These are phyloP conservation scores for Friedmanniomyces endolithicus DNA, from an alignment of 495 filamentous ascomycete species.

Conservation along the genomic window DNA sequence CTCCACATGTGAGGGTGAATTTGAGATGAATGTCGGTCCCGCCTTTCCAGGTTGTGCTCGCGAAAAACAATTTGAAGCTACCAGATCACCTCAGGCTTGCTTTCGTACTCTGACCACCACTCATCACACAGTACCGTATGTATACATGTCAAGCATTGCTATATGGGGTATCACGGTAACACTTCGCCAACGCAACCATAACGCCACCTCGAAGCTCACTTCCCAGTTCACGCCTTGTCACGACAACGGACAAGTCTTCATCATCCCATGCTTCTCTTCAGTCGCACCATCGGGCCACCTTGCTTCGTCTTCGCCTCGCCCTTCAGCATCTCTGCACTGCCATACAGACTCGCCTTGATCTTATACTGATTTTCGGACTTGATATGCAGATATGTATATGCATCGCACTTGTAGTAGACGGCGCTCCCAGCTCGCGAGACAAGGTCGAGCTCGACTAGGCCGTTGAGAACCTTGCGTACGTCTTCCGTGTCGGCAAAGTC, in stretches of 20 bases:
- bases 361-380: constrained; percentile 53
- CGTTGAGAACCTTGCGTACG: constrained; percentile 50
- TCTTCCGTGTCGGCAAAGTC: constrained; percentile 59
- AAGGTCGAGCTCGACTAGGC: constrained; percentile 47
- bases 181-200: background rate
- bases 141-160: background rate
- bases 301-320: constrained; percentile 2
- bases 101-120: too few species aligned
- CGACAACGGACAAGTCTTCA: background rate
- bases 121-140: too few species aligned
- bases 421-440: constrained; percentile 33
- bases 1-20: too few species aligned
- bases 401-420: constrained; percentile 76
- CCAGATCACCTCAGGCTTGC: too few species aligned
- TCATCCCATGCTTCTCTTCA: background rate
- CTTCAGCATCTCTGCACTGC: constrained; percentile 31
- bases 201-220: background rate
- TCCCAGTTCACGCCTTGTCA: background rate
- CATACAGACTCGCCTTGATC: constrained; percentile 49
- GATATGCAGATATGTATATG: constrained; percentile 60
- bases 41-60: too few species aligned
- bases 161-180: background rate
- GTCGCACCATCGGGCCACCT: constrained; percentile 4
- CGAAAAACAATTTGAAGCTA: too few species aligned
- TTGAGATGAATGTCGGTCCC: too few species aligned